phyloP scores from a whole-genome alignment of 23 red algal species.

The Gracilariopsis chorda region DNA sequence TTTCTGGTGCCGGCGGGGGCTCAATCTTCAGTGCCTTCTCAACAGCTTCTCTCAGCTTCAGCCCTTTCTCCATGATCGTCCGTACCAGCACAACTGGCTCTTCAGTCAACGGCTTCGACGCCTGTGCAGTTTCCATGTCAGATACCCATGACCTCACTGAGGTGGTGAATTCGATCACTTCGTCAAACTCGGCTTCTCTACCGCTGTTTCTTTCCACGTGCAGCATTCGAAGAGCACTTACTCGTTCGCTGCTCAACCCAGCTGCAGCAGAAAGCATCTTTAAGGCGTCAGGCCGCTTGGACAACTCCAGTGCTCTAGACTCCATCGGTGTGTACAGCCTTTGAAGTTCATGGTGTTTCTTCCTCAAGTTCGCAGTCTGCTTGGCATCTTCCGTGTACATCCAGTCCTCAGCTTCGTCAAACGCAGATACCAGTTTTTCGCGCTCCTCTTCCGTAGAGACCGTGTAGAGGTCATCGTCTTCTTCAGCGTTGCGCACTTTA shows the following conservation, averaged over 20 bases:
- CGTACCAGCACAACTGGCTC: constrained; percentile 26
- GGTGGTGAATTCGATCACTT: constrained; percentile 13
- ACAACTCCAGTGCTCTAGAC: constrained; percentile 7
- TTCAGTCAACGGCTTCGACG: not conserved
- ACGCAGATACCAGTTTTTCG: constrained; percentile 26
- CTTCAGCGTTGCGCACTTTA: constrained; percentile 51
- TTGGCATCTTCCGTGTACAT: constrained; percentile 87
- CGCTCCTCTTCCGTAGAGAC: constrained; percentile 71
- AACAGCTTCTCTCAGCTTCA: not conserved
- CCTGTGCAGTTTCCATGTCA: not conserved
- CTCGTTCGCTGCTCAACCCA: not conserved
- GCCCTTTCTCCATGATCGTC: constrained; percentile 29
- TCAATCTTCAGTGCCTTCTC: constrained; percentile 42
- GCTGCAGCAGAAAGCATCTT: not conserved
- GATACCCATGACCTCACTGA: constrained; percentile 2
- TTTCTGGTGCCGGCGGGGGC: not conserved
- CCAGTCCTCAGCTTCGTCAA: constrained; percentile 83
- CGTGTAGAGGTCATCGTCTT: constrained; percentile 57
- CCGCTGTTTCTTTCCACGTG: constrained; percentile 31
- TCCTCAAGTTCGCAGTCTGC: constrained; percentile 47
- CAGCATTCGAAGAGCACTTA: constrained; percentile 2
- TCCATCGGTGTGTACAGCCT: constrained; percentile 38
- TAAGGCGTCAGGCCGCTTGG: constrained; percentile 13
- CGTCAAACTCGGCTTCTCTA: constrained; percentile 34
- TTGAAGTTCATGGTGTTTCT: constrained; percentile 47